Conservation (phyloP, 345 rosid species). For the Salix udensis region DNA sequence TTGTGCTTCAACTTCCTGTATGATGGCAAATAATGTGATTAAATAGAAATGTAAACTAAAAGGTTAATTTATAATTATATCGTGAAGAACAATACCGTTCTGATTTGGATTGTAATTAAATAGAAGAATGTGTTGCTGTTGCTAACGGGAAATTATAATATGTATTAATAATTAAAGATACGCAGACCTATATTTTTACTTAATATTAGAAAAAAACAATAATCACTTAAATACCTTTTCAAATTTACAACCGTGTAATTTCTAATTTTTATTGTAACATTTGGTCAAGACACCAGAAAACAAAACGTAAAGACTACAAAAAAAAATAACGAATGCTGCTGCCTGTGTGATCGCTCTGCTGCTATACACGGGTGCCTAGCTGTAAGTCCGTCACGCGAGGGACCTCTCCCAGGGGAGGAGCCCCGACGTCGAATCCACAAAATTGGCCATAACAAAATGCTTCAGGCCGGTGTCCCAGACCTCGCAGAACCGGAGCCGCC, state of each 20-base stretch:
- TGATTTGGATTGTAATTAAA: no score
- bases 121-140: no score
- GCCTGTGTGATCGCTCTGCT: constrained; percentile 12
- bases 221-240: constrained; percentile 22
- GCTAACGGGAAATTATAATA: no score
- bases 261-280: constrained; percentile 1
- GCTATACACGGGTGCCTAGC: constrained; percentile 21
- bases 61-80: no score
- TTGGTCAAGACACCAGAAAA: no score
- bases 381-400: constrained; percentile 15
- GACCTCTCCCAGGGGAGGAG: constrained; percentile 78
- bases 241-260: constrained; percentile 36
- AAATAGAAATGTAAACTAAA: no score
- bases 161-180: no score
- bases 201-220: constrained; percentile 3
- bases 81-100: no score
- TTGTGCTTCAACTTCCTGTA: no score
- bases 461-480: constrained; percentile 93
- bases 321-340: constrained; percentile 26
- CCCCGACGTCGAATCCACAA: constrained; percentile 66
- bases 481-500: constrained; percentile 82
- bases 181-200: no score
- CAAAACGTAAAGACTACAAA: background rate
- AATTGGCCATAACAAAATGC: constrained; percentile 68
- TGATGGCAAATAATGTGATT: no score